Evolutionary conservation across 495 filamentous ascomycete species (phyloP), one percentile per base, ranked within the genome.

Genomic region (Penicillium tannophilum): DNA sequence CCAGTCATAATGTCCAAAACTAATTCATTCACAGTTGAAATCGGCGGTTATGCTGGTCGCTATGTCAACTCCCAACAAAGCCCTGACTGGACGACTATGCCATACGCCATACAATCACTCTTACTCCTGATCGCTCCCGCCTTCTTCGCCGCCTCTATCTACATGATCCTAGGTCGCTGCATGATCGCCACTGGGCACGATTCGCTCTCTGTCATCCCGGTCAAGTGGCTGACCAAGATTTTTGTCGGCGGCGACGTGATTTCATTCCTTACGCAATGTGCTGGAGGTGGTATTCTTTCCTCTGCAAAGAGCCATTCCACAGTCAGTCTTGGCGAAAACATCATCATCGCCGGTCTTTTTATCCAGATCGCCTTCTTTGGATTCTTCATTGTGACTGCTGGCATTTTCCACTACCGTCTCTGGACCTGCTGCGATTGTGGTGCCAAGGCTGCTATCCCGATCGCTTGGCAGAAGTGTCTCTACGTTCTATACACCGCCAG

Each of bases 161-260:
- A 84, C 66, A 84, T 84, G 81, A 62, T 78, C 19, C 80, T 85
- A 23, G 82, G 76, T 0, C 72, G 80, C 1, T 53, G 83, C 24
- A 80, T 84, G 41, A 67, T 60, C 5, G 52, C 72, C 9, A 64
- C 79, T 5, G 64, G 77, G 12, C 81, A 71, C n/a, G 79, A 81
- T 6, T 54, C 54, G 0, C 30, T 49, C 16, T 71, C 63, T 20
- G 41, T 62, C 2, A 58, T 66, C 23, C 56, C 55, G 1, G 39
- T 54, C 3, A 48, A 46, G 1, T 63, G 58, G 59, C 26, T 70
- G 24, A 66, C 63, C 45, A 66, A 69, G 57, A 72, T 67, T 28
- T 75, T 73, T 52, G 71, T 71, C 23, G 41, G 60, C 4, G 64
- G 66, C n/a, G 66, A 71, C 54, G 63, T 69, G 0, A n/a, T 74